These are phyloP conservation scores for Geotrichum aggregatum DNA, from an alignment of 1,139 yeast species.

Conservation along the genomic window DNA sequence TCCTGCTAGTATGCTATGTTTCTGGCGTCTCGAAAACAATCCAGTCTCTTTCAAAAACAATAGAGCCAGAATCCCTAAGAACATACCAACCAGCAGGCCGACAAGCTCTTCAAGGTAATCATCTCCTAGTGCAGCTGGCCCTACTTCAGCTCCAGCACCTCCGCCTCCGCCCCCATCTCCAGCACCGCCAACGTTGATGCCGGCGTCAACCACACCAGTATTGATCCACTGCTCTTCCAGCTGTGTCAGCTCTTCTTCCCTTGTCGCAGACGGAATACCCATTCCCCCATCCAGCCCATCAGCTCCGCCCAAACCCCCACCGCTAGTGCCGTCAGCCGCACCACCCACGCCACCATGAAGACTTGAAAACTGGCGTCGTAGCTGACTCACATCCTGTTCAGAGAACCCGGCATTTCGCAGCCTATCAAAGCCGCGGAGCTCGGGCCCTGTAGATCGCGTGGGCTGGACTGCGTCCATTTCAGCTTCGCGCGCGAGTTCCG, in stretches of 20 bases:
- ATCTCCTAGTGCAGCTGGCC: conserved; percentile 30
- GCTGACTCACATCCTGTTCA: conserved; percentile 64
- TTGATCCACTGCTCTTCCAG: conserved; percentile 91
- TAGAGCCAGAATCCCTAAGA: conserved; percentile 37
- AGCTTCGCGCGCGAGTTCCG: conserved; percentile 62
- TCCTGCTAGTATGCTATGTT: conserved; percentile 36
- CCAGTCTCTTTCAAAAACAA: conserved; percentile 30
- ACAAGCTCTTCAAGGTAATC: conserved; percentile 37
- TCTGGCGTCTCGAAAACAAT: conserved; percentile 35
- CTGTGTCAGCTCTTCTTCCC: conserved; percentile 39
- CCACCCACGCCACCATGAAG: conserved; percentile 49
- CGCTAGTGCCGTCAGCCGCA: conserved; percentile 26
- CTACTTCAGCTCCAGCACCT: conserved; percentile 21
- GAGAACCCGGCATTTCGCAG: conserved; percentile 78
- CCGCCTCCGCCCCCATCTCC: conserved; percentile 22
- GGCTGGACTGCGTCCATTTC: conserved; percentile 52
- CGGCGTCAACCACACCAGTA: conserved; percentile 56
- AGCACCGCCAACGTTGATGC: conserved; percentile 4
- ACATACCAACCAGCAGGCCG: conserved; percentile 40
- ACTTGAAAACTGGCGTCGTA: conserved; percentile 68
- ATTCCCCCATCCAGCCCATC: too few relatives aligned
- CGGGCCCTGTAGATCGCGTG: conserved; percentile 55
- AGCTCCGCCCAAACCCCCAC: neutral
- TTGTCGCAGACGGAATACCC: conserved; percentile 35
- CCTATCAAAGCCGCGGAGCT: conserved; percentile 81